Percentiles rank a stretch among this genome's conserved stretches.
Evolutionary conservation across 352 stramenopile species (phyloP).

Genomic region (Albugo candida): DNA sequence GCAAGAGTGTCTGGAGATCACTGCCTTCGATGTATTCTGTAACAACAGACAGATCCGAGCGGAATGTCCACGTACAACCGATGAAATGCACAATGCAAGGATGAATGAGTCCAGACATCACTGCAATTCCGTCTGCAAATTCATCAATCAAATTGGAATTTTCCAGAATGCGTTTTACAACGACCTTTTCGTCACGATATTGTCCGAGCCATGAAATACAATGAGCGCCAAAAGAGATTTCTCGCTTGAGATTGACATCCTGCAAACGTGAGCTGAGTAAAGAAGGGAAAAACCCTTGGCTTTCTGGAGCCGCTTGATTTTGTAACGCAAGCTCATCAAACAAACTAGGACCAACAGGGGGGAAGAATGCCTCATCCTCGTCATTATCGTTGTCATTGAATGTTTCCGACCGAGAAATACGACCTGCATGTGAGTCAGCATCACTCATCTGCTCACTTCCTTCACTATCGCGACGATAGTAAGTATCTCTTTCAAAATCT

Average conservation of each 20-base stretch:
- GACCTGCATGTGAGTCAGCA: too few relatives aligned
- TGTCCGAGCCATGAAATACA: constrained; percentile 72
- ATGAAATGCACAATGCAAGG: constrained; percentile 77
- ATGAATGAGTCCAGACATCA: constrained; percentile 61
- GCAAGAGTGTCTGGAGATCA: constrained; percentile 61
- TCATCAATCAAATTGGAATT: constrained; percentile 39
- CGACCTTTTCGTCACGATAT: constrained; percentile 70
- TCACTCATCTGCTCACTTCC: too few relatives aligned
- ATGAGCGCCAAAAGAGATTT: constrained; percentile 65
- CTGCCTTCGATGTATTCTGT: constrained; percentile 78
- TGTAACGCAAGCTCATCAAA: too few relatives aligned
- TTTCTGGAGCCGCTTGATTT: too few relatives aligned
- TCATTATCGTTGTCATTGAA: too few relatives aligned
- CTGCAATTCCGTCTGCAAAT: constrained; percentile 67
- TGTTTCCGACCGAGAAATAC: too few relatives aligned
- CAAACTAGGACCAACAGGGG: too few relatives aligned
- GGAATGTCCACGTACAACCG: constrained; percentile 64
- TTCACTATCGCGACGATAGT: too few relatives aligned
- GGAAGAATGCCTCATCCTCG: too few relatives aligned
- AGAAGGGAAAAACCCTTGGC: too few relatives aligned
- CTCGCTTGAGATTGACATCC: constrained; percentile 10
- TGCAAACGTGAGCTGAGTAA: too few relatives aligned
- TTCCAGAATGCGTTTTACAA: constrained; percentile 77
- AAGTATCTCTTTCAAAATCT: too few relatives aligned
- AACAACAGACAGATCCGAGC: constrained; percentile 50